These are phyloP conservation scores for Ophiostoma sp. DNA, from an alignment of 2,329 filamentous ascomycete genomes.

Conservation along the genomic window DNA sequence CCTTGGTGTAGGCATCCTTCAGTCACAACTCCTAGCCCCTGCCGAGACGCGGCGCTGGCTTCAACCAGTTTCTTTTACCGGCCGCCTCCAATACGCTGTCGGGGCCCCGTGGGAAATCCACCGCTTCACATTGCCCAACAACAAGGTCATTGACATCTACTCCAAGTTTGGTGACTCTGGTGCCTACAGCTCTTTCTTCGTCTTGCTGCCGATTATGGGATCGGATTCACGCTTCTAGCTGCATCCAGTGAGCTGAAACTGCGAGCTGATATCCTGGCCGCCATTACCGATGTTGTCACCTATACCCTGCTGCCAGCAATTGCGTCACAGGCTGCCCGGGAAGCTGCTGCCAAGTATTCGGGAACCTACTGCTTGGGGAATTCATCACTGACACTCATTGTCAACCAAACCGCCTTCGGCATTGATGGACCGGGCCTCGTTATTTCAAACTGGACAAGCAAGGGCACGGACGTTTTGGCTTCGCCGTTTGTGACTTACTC, in stretches of 20 bases:
- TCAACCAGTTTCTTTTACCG: neutral
- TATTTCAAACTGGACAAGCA: neutral
- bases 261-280: neutral
- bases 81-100: conserved; percentile 28
- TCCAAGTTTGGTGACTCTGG: conserved; percentile 43
- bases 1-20: neutral
- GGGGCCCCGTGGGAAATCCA: conserved; percentile 47
- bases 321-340: neutral
- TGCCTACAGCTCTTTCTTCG: conserved; percentile 38
- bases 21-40: neutral
- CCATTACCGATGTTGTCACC: neutral
- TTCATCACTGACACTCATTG: neutral
- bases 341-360: neutral
- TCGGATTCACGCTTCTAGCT: conserved; percentile 23
- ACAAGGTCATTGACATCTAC: conserved; percentile 42
- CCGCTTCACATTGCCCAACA: conserved; percentile 35
- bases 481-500: neutral
- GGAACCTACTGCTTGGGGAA: neutral
- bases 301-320: neutral
- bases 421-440: neutral
- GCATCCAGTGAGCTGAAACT: neutral
- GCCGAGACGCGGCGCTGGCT: conserved; percentile 1
- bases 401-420: neutral
- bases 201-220: conserved; percentile 41
- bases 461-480: neutral